These are phyloP conservation scores for Lipomyces yamanashiensis DNA, from an alignment of 805 yeast species.

Conservation along the genomic window DNA sequence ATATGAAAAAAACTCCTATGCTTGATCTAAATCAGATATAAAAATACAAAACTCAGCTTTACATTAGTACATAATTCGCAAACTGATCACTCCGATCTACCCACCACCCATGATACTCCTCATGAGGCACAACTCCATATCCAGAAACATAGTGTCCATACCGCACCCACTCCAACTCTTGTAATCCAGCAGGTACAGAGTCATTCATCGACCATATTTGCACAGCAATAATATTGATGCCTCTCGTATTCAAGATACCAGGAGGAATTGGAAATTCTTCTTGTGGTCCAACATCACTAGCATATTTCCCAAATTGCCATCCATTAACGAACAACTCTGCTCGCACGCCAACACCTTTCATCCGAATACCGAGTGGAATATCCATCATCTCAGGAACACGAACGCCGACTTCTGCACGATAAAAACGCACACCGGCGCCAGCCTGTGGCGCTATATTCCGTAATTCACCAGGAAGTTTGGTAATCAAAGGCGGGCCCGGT, in stretches of 20 bases:
- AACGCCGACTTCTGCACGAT: slow-evolving; percentile 19
- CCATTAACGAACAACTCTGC: slow-evolving; percentile 30
- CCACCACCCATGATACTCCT: slow-evolving; percentile 23
- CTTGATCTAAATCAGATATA: too few species aligned
- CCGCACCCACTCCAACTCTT: slow-evolving; percentile 25
- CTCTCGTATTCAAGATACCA: slow-evolving; percentile 25
- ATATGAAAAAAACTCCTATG: too few species aligned
- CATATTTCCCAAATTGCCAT: slow-evolving; percentile 31
- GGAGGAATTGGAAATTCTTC: slow-evolving; percentile 33
- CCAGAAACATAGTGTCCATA: slow-evolving; percentile 19
- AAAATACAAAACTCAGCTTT: too few species aligned
- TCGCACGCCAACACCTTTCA: slow-evolving; percentile 23
- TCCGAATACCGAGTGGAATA: slow-evolving; percentile 24
- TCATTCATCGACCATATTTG: slow-evolving; percentile 27
- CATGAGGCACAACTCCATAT: slow-evolving; percentile 23
- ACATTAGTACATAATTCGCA: not conserved
- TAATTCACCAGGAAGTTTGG: slow-evolving; percentile 5
- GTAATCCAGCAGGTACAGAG: slow-evolving; percentile 15
- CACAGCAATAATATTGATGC: slow-evolving; percentile 18
- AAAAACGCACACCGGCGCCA: slow-evolving; percentile 21
- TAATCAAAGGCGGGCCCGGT: slow-evolving; percentile 9
- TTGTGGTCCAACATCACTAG: slow-evolving; percentile 29
- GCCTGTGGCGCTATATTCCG: not conserved
- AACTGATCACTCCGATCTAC: slow-evolving; percentile 19
- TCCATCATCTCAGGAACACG: slow-evolving; percentile 20